Evolutionary conservation across 2,329 filamentous ascomycete genomes (phyloP).

Genomic region (Xylariaceae sp.): DNA sequence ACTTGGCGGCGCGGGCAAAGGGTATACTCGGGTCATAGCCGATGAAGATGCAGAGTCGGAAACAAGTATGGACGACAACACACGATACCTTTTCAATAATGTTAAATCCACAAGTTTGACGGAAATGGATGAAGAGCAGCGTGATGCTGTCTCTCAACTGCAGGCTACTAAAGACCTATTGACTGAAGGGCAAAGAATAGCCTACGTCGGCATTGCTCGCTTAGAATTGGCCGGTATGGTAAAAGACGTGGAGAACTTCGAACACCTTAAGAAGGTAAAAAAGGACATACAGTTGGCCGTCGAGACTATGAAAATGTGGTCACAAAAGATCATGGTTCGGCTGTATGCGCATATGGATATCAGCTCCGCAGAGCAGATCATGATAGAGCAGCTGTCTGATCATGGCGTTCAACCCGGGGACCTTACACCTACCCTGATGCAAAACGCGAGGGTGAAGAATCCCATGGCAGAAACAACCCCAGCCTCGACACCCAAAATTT

Average conservation of each 20-base stretch:
- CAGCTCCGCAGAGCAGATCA: conserved; percentile 86
- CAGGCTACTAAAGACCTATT: conserved; percentile 94
- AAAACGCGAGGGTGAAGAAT: conserved; percentile 91
- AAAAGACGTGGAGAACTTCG: conserved; percentile 68
- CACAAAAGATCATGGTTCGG: conserved; percentile 96
- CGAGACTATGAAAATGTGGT: conserved; percentile 92
- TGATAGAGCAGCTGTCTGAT: conserved; percentile 96
- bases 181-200: conserved; percentile 93
- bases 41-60: conserved; percentile 94
- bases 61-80: conserved; percentile 97
- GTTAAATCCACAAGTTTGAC: conserved; percentile 63
- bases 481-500: conserved; percentile 33
- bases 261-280: conserved; percentile 68
- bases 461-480: conserved; percentile 67
- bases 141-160: conserved; percentile 88
- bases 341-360: conserved; percentile 98
- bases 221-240: conserved; percentile 82
- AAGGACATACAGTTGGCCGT: conserved; percentile 73
- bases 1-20: conserved; percentile 88
- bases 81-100: conserved; percentile 89
- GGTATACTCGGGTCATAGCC: conserved; percentile 92
- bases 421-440: conserved; percentile 84
- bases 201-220: conserved; percentile 90
- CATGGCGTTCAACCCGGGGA: conserved; percentile 89
- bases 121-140: conserved; percentile 79